Base-by-base conservation (phyloP, 306 rosid species). In the Sesbania bispinosa region DNA sequence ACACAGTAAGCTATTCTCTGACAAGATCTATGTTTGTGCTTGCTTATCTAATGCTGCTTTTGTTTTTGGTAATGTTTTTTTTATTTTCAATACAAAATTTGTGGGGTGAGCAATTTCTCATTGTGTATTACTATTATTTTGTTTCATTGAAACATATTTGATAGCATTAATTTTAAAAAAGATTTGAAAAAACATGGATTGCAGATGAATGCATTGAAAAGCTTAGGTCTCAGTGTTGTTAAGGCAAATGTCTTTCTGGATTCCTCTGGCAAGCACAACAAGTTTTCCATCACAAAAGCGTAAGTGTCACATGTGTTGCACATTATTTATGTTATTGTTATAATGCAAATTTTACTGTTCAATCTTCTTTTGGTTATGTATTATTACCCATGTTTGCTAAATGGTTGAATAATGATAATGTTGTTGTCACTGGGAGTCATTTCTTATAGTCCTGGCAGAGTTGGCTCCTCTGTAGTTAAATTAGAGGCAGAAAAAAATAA, bases 261-360 rank as follows among this genome's bases (percentile, higher is more conserved):
- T 81, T 88, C 97, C 79, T 93, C 96, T 71, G 98, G 98, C 76
- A 93, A 87, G 83, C 98, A 90, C 88, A 93, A 85, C 81, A 90
- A 79, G 80, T 93, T 90, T 85, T 75, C 87, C 46, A 90, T 93
- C 79, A 93, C 98, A 65, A 88, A 24, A 83, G 83, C 82, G 98
- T 93, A 83, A 88, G 97, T 82, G 11, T 71, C 33, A 53, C 81
- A 51, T 26, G 16, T 41, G 14, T 48, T 72, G 20, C 16, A 10
- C 68, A 24, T 36, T 77, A 36, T 38, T n/a, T n/a, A 54, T 52
- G 48, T 55, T 32, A 45, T 41, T 50, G 9, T 50, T n/a, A 39
- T 11, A 21, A 65, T 46, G 57, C 51, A 27, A 43, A 9, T 72
- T 69, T 16, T 10, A 24, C 35, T 35, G 14, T 15, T 1, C 33